Percentiles rank a stretch among this genome's conserved stretches.
Evolutionary conservation across 2,329 filamentous ascomycete species (phyloP).

Genomic region (Didymella sp.): DNA sequence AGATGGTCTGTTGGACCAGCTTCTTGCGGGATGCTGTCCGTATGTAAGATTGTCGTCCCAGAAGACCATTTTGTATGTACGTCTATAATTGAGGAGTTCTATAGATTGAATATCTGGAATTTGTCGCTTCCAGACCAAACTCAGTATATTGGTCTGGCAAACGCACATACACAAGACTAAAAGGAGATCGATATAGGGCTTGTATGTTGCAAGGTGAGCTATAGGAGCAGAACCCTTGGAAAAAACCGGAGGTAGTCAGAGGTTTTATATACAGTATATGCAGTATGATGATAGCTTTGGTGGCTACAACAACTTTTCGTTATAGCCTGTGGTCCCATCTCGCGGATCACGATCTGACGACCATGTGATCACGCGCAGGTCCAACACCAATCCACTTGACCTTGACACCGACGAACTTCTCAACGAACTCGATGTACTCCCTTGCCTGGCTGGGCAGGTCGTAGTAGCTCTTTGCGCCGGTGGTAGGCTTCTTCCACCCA

Average conservation of each 20-base stretch:
- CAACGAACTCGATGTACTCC: conserved; percentile 72
- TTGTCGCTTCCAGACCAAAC: not conserved
- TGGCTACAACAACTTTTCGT: no score
- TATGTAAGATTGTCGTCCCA: not conserved
- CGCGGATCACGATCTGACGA: conserved; percentile 54
- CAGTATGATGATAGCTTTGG: no score
- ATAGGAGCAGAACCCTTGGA: no score
- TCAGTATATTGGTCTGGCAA: not conserved
- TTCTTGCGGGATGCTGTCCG: not conserved
- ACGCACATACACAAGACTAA: conserved; percentile 6
- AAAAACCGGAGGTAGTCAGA: no score
- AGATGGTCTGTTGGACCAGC: not conserved
- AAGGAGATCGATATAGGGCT: conserved; percentile 4
- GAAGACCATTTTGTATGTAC: conserved; percentile 3
- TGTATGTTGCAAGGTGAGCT: no score
- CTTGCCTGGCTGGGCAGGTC: conserved; percentile 70
- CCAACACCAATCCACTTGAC: conserved; percentile 73
- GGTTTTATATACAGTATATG: no score
- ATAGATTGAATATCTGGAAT: not conserved
- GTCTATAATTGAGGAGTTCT: conserved; percentile 8
- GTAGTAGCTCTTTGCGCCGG: conserved; percentile 64
- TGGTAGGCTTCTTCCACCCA: conserved; percentile 73
- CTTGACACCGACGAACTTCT: conserved; percentile 68
- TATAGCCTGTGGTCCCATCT: conserved; percentile 17
- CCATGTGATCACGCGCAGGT: conserved; percentile 70